phyloP scores from a whole-genome alignment of 345 rosid species.

The Linum tenue region DNA sequence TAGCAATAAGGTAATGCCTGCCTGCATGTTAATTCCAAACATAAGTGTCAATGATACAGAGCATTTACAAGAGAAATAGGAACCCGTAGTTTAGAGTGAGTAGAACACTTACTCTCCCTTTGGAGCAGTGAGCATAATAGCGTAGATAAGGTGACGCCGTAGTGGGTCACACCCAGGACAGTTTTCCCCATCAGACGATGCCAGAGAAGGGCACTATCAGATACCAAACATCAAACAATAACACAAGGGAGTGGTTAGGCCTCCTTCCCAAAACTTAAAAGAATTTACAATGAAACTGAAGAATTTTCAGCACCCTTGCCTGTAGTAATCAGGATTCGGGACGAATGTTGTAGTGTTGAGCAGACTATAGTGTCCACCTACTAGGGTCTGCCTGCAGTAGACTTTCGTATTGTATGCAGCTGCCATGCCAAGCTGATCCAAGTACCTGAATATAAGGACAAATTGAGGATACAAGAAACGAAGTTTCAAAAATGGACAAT shows the following conservation, averaged over 20 bases:
- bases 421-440: conserved; percentile 98
- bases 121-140: conserved; percentile 79
- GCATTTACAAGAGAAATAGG: no score
- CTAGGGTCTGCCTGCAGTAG: conserved; percentile 86
- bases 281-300: background rate
- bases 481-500: background rate
- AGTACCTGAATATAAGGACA: conserved; percentile 45
- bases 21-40: conserved; percentile 29
- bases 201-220: conserved; percentile 82
- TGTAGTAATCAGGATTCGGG: conserved; percentile 94
- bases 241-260: conserved; percentile 11
- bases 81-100: background rate
- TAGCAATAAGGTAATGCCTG: conserved; percentile 67
- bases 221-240: conserved; percentile 15
- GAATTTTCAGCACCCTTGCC: conserved; percentile 35
- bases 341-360: conserved; percentile 52
- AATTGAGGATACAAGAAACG: background rate
- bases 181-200: conserved; percentile 89
- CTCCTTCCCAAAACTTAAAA: background rate
- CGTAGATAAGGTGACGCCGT: conserved; percentile 58
- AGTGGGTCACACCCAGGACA: conserved; percentile 41
- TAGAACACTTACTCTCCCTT: conserved; percentile 67
- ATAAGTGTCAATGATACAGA: background rate
- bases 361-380: conserved; percentile 90
- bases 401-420: conserved; percentile 83